Percentiles rank a stretch among this genome's conserved stretches.
Conservation (phyloP, 495 filamentous ascomycete genomes). For the Acidiella bohemica region DNA sequence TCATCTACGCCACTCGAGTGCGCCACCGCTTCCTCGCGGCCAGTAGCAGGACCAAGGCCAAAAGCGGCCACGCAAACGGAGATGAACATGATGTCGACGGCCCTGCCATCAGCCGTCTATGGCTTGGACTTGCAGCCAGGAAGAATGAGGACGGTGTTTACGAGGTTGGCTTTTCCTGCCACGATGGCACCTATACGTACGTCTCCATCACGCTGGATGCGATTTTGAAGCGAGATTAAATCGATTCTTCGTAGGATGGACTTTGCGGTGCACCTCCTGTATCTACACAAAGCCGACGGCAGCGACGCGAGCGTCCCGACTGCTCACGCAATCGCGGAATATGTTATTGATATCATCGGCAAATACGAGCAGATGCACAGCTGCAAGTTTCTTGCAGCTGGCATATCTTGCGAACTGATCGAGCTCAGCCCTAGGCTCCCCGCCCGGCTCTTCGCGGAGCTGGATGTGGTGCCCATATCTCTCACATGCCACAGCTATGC, state of each 20-base stretch:
- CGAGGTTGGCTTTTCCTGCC: conserved; percentile 42
- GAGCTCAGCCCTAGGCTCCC: conserved; percentile 46
- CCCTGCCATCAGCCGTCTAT: conserved; percentile 13
- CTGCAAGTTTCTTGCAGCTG: conserved; percentile 32
- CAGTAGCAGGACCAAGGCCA: neutral
- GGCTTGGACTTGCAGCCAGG: conserved; percentile 21
- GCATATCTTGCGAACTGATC: conserved; percentile 39
- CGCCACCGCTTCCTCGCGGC: neutral
- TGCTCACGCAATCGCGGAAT: conserved; percentile 16
- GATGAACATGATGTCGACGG: neutral
- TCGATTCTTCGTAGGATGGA: too few relatives aligned
- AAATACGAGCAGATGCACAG: conserved; percentile 22
- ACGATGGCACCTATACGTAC: conserved; percentile 68
- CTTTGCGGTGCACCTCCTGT: conserved; percentile 39
- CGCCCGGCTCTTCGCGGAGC: conserved; percentile 60
- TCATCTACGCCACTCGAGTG: neutral
- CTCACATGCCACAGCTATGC: conserved; percentile 24
- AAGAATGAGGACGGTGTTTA: conserved; percentile 7
- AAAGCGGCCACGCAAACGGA: too few relatives aligned
- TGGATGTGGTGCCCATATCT: conserved; percentile 65
- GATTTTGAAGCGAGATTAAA: neutral
- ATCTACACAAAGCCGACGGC: neutral
- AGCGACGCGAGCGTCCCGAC: neutral
- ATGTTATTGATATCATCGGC: conserved; percentile 18
- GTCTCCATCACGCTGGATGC: neutral